These are phyloP conservation scores for Scheffersomyces illinoinensis DNA, from an alignment of 1,139 yeast species.

Conservation along the genomic window DNA sequence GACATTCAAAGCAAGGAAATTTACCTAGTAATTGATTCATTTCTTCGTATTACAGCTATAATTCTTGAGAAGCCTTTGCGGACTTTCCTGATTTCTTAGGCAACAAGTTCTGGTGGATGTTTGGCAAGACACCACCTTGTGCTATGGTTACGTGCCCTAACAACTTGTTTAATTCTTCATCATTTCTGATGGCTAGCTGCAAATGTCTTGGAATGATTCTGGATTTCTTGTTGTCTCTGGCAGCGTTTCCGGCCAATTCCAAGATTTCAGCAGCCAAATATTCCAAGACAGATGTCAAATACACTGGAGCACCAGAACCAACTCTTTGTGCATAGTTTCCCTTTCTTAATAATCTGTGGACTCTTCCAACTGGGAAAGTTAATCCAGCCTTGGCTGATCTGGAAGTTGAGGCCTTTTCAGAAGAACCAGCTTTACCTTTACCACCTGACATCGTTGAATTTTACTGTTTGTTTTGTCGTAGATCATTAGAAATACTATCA, in stretches of 20 bases:
- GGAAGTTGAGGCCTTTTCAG: constrained; percentile 93
- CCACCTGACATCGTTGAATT: constrained; percentile 82
- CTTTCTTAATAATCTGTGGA: constrained; percentile 94
- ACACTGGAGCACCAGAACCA: constrained; percentile 98
- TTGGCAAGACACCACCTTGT: constrained; percentile 26
- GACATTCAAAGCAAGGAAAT: not conserved
- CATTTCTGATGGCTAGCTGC: constrained; percentile 97
- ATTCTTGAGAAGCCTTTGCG: constrained; percentile 20
- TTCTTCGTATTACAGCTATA: constrained; percentile 8
- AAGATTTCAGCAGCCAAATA: constrained; percentile 96
- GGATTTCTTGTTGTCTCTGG: constrained; percentile 96
- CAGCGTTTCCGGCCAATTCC: constrained; percentile 99
- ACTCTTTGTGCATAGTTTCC: constrained; percentile 99
- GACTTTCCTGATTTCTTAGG: constrained; percentile 21
- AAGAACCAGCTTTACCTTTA: constrained; percentile 95
- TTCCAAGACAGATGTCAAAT: constrained; percentile 94
- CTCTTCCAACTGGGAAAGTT: constrained; percentile 99
- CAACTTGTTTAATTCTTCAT: constrained; percentile 92
- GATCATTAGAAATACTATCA: not conserved
- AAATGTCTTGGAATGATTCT: constrained; percentile 99
- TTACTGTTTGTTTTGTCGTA: not conserved
- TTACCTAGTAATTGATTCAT: not conserved
- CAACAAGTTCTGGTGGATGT: constrained; percentile 23
- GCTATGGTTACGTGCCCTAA: constrained; percentile 42
- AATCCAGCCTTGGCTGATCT: constrained; percentile 99